phyloP scores from a whole-genome alignment of 352 stramenopile genomes.

The Phytopythium litorale region DNA sequence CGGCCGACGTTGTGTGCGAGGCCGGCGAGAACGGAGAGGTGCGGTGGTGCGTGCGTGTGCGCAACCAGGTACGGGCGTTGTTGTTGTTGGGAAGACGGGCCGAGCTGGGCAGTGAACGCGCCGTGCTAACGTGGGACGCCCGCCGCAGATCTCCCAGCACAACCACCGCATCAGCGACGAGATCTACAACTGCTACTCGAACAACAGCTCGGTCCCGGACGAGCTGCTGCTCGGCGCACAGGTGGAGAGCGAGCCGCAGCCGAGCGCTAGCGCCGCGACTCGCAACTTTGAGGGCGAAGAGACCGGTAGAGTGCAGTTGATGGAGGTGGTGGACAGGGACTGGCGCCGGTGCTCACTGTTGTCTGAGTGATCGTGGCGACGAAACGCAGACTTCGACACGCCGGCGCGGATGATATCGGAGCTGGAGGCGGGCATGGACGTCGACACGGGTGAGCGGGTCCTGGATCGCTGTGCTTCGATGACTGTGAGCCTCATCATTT shows the following conservation, averaged over 20 bases:
- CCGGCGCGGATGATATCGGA: conserved; percentile 13
- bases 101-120: not conserved
- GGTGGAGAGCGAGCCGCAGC: conserved; percentile 1
- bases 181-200: conserved; percentile 76
- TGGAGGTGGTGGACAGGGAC: not conserved
- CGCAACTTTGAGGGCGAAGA: conserved; percentile 28
- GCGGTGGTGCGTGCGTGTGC: conserved; percentile 67
- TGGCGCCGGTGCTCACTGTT: not conserved
- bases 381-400: conserved; percentile 17
- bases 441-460: conserved; percentile 1
- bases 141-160: conserved; percentile 58
- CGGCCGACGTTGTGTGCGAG: conserved; percentile 71
- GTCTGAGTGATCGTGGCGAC: not conserved
- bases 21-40: conserved; percentile 34
- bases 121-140: not conserved
- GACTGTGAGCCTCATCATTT: not conserved
- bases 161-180: conserved; percentile 77
- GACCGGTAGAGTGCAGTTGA: conserved; percentile 4
- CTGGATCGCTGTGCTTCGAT: not conserved
- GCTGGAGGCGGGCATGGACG: conserved; percentile 6
- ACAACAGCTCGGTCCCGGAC: conserved; percentile 76
- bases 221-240: conserved; percentile 51
- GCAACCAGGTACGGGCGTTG: conserved; percentile 46
- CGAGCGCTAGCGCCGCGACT: conserved; percentile 5
- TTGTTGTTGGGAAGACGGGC: too few relatives aligned